Evolutionary conservation across 306 rosid species (phyloP), one percentile per base, ranked within the genome.

Genomic region (Mimosa bimucronata): DNA sequence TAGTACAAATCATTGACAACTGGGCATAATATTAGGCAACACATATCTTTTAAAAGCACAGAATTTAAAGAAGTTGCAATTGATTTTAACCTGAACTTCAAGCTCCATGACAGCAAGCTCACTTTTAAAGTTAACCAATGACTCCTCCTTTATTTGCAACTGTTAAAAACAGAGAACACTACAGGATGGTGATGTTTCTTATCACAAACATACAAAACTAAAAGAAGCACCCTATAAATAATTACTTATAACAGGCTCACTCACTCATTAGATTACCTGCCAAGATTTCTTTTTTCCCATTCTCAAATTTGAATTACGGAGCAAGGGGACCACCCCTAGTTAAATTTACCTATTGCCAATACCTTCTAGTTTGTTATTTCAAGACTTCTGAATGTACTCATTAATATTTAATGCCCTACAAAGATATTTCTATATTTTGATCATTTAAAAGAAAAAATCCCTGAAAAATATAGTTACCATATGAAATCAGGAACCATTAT

Each of bases 101-200:
- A 84, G 94, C 83, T 91, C 98, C 88, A 89, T 60, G 68, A 66
- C 88, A 77, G 94, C 89, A 88, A 95, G 94, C 78, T 93, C 91
- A 81, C 91, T 87, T 85, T 91, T 95, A 74, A 89, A 89, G 76
- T 86, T 92, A 25, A 90, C 87, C 91, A 93, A 88, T 12, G 87
- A 96, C 50, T 90, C 91, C 86, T 95, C 99, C 92, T 86, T 88
- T 76, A 82, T 42, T 18, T 80, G 82, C 88, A 93, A 80, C 99
- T 95, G 96, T 50, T 85, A 37, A 79, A 64, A 48, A 76, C 62
- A 76, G 81, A 77, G 79, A 61, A 40, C 66, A 83, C 58, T 16
- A 53, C 13, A 58, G 44, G 53, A 80, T 70, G 34, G 62, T 28
- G 76, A 44, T n/a, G 64, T 21, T 58, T 58, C 65, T 58, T 58